Conservation (phyloP, 257 asterid genomes). For the Solanum clarkiae region DNA sequence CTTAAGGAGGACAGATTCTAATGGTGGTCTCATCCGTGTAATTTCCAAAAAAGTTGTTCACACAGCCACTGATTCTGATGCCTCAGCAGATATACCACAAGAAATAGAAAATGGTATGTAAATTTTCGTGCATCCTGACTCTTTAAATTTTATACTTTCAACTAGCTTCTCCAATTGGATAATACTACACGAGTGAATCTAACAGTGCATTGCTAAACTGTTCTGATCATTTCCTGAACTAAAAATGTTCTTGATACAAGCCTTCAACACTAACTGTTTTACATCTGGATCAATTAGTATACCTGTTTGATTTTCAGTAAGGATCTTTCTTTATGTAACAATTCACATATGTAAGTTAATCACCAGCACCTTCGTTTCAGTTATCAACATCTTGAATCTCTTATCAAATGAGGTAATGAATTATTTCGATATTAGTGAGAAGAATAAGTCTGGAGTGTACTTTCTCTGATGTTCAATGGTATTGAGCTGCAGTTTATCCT, state of each 20-base stretch:
- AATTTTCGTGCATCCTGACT: not conserved
- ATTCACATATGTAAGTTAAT: not conserved
- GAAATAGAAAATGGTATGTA: conserved; percentile 44
- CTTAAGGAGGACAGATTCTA: conserved; percentile 60
- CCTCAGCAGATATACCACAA: conserved; percentile 33
- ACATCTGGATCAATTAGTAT: not conserved
- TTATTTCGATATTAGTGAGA: not conserved
- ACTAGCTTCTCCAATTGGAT: not conserved
- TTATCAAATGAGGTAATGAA: not conserved
- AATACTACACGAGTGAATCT: not conserved
- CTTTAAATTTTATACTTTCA: not conserved
- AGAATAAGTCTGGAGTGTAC: not conserved
- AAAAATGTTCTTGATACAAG: not conserved
- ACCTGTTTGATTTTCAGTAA: not conserved
- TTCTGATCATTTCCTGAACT: not conserved
- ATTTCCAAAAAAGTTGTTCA: conserved; percentile 43
- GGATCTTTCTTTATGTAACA: not conserved
- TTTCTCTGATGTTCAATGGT: not conserved
- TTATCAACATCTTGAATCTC: not conserved
- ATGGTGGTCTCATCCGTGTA: conserved; percentile 76
- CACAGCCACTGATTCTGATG: conserved; percentile 29
- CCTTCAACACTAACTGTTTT: not conserved
- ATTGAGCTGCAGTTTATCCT: not conserved
- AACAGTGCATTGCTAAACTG: not conserved
- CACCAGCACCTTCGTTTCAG: not conserved